phyloP scores from a whole-genome alignment of 192 early-diverging fungal genomes.

The Helicostylum pulchrum region DNA sequence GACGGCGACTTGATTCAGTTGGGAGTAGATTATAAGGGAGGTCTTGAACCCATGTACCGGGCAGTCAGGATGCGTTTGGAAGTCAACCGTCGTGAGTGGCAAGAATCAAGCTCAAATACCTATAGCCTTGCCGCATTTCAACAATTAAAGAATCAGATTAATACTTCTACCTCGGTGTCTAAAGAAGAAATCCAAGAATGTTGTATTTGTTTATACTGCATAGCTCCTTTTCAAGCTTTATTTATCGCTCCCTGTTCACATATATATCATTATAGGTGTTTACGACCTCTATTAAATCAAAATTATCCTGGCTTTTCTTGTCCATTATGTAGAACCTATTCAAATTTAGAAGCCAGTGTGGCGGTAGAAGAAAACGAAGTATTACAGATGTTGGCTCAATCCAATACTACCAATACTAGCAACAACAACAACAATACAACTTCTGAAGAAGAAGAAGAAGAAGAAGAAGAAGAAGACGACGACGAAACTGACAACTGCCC shows the following conservation, averaged over 20 bases:
- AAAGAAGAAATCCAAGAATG: slow-evolving; percentile 53
- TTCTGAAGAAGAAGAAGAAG: too few relatives aligned
- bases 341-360: slow-evolving; percentile 76
- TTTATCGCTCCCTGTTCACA: slow-evolving; percentile 87
- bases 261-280: slow-evolving; percentile 84
- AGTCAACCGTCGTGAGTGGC: slow-evolving; percentile 53
- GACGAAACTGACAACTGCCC: neutral
- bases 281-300: slow-evolving; percentile 62
- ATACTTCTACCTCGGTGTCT: neutral
- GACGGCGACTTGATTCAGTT: slow-evolving; percentile 85
- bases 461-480: too few relatives aligned
- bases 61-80: slow-evolving; percentile 75
- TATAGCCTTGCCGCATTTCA: slow-evolving; percentile 39
- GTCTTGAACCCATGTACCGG: slow-evolving; percentile 79
- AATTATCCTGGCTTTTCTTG: slow-evolving; percentile 71
- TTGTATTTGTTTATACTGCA: slow-evolving; percentile 82
- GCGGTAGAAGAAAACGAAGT: slow-evolving; percentile 38
- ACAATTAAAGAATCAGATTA: slow-evolving; percentile 13
- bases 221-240: slow-evolving; percentile 76
- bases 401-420: neutral
- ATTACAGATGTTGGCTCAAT: slow-evolving; percentile 16
- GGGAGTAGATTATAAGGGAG: slow-evolving; percentile 88
- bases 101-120: slow-evolving; percentile 39
- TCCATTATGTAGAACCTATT: slow-evolving; percentile 81
- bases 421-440: too few relatives aligned